phyloP scores from a whole-genome alignment of 257 asterid genomes.

The Verbascum thapsus region DNA sequence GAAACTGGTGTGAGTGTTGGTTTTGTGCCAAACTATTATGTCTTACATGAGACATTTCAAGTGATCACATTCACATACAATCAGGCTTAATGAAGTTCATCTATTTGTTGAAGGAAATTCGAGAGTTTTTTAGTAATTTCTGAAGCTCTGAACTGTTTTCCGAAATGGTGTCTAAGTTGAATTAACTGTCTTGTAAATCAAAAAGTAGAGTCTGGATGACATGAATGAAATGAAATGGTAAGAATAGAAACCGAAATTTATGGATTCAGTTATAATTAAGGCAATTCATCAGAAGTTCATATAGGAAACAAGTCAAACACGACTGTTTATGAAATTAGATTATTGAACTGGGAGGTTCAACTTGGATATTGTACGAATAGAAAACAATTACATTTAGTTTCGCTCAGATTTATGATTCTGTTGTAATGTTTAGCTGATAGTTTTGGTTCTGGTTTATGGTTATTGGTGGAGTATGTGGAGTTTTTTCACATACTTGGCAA shows the following conservation, averaged over 20 bases:
- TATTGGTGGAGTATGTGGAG: slow-evolving; percentile 11
- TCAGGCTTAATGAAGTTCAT: slow-evolving; percentile 21
- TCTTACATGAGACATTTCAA: slow-evolving; percentile 1
- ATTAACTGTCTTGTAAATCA: neutral
- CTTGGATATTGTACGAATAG: neutral
- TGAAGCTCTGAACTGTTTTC: neutral
- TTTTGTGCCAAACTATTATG: neutral
- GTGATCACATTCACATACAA: neutral
- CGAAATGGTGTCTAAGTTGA: slow-evolving; percentile 21
- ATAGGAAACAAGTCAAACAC: neutral
- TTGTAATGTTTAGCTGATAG: slow-evolving; percentile 2
- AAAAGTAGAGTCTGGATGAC: neutral
- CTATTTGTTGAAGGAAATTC: neutral
- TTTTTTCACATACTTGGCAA: slow-evolving; percentile 8
- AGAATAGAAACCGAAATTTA: neutral
- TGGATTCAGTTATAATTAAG: neutral
- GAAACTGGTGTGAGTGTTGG: neutral
- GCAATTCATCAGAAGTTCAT: slow-evolving; percentile 5
- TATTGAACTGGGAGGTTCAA: slow-evolving; percentile 9
- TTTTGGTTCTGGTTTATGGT: slow-evolving; percentile 13
- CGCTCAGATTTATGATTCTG: neutral
- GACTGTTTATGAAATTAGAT: slow-evolving; percentile 7
- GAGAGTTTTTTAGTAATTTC: slow-evolving; percentile 10
- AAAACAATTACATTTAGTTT: slow-evolving; percentile 4
- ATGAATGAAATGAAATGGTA: neutral